phyloP scores from a whole-genome alignment of 2,329 filamentous ascomycete genomes.

The Sordariomycetes sp. region DNA sequence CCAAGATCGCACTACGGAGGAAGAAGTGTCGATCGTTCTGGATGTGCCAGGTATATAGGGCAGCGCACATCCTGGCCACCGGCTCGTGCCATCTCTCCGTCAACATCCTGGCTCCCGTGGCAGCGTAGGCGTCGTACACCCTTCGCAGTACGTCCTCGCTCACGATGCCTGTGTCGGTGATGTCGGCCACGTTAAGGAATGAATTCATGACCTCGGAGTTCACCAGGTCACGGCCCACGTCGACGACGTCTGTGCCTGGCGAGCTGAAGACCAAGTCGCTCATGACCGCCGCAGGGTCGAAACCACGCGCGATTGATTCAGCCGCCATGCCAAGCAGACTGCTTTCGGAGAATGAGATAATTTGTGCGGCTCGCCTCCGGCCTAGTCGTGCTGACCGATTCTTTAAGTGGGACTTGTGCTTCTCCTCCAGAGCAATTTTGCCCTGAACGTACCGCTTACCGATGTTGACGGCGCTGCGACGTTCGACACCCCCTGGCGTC shows the following conservation, averaged over 20 bases:
- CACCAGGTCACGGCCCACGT: constrained; percentile 11
- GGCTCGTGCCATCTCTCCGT: constrained; percentile 21
- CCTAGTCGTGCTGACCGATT: constrained; percentile 7
- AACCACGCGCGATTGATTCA: constrained; percentile 10
- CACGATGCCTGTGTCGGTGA: constrained; percentile 9
- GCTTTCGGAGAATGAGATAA: constrained; percentile 10
- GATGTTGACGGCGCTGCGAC: constrained; percentile 7
- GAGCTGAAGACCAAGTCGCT: constrained; percentile 11
- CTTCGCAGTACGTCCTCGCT: constrained; percentile 9
- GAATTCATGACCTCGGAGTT: constrained; percentile 13
- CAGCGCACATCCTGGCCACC: constrained; percentile 18
- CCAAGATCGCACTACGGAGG: constrained; percentile 17
- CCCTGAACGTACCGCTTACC: constrained; percentile 10
- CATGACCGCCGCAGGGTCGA: constrained; percentile 10
- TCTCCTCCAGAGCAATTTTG: constrained; percentile 9
- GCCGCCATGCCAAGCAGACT: constrained; percentile 11
- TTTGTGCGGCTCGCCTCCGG: constrained; percentile 8
- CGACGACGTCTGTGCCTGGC: constrained; percentile 11
- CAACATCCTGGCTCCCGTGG: constrained; percentile 15
- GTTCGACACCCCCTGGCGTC: constrained; percentile 8
- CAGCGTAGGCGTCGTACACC: constrained; percentile 11
- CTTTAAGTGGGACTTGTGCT: constrained; percentile 5
- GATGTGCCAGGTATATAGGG: constrained; percentile 20
- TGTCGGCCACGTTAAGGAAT: constrained; percentile 10
- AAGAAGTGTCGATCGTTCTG: constrained; percentile 21